Percentiles rank a stretch among this genome's conserved stretches.
phyloP scores from a whole-genome alignment of 305 asterid genomes.

The Plantago coronopus region DNA sequence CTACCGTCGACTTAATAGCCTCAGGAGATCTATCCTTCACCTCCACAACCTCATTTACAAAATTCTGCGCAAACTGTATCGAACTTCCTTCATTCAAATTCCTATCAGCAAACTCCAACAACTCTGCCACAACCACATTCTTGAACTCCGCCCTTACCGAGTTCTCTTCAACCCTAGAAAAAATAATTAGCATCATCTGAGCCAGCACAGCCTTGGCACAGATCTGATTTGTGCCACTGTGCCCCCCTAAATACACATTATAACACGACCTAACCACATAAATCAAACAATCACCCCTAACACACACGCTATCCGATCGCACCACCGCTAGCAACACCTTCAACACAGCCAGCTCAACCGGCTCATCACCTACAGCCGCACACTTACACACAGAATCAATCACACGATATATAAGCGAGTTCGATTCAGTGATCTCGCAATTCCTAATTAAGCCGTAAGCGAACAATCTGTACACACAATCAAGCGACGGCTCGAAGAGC shows the following conservation, averaged over 20 bases:
- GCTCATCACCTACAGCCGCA: slow-evolving; percentile 67
- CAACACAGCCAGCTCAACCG: slow-evolving; percentile 69
- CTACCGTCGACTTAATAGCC: slow-evolving; percentile 29
- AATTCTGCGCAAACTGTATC: slow-evolving; percentile 71
- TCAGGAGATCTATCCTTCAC: slow-evolving; percentile 57
- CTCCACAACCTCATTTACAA: slow-evolving; percentile 69
- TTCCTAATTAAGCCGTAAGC: slow-evolving; percentile 71
- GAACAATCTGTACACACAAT: slow-evolving; percentile 70
- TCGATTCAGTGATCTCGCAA: slow-evolving; percentile 46
- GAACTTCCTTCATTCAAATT: slow-evolving; percentile 92
- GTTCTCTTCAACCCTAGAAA: slow-evolving; percentile 77
- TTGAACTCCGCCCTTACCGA: slow-evolving; percentile 50
- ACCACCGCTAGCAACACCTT: slow-evolving; percentile 77
- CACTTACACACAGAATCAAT: slow-evolving; percentile 80
- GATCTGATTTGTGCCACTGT: slow-evolving; percentile 95
- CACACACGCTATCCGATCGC: slow-evolving; percentile 61
- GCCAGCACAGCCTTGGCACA: slow-evolving; percentile 96
- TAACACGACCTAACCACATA: slow-evolving; percentile 89
- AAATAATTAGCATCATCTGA: slow-evolving; percentile 88
- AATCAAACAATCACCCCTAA: slow-evolving; percentile 75
- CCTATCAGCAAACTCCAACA: slow-evolving; percentile 88
- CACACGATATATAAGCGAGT: slow-evolving; percentile 58
- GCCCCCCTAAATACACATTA: slow-evolving; percentile 88
- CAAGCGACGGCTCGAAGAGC: slow-evolving; percentile 95
- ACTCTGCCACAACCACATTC: slow-evolving; percentile 65